phyloP scores from a whole-genome alignment of 208 protist species.

The Trypanosomatidae sp. region DNA sequence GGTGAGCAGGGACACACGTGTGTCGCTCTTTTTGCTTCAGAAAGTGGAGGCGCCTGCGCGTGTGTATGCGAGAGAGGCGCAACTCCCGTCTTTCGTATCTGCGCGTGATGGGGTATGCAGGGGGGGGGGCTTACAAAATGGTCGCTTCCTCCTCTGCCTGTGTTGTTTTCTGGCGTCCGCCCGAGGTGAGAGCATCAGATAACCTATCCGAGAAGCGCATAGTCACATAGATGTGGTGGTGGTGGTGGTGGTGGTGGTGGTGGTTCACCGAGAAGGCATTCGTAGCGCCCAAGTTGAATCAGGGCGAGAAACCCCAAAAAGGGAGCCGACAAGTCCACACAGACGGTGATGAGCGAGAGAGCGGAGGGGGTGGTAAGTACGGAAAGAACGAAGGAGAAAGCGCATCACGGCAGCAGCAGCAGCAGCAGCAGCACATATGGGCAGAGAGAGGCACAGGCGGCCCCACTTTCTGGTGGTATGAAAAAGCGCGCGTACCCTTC shows the following conservation, averaged over 20 bases:
- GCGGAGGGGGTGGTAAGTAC: neutral
- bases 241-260: too few species aligned
- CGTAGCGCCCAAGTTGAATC: too few species aligned
- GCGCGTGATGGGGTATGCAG: too few species aligned
- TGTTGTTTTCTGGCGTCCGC: neutral
- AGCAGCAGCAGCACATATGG: neutral
- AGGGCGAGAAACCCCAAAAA: neutral
- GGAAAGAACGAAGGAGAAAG: neutral
- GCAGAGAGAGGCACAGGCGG: neutral
- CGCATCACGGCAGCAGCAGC: neutral
- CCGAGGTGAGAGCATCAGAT: neutral
- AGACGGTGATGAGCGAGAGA: neutral
- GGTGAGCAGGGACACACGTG: neutral
- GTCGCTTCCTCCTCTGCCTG: too few species aligned
- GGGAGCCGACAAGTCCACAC: neutral
- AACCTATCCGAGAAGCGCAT: neutral
- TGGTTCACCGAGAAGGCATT: too few species aligned
- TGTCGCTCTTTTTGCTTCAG: neutral
- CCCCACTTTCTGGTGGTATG: neutral
- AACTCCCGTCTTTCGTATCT: too few species aligned
- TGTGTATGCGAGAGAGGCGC: neutral
- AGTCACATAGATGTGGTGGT: neutral
- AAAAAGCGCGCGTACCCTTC: neutral
- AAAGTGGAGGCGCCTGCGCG: neutral
- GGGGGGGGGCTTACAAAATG: too few species aligned